These are phyloP conservation scores for Solanum lycopersicoides DNA, from an alignment of 257 asterid species.

Conservation along the genomic window DNA sequence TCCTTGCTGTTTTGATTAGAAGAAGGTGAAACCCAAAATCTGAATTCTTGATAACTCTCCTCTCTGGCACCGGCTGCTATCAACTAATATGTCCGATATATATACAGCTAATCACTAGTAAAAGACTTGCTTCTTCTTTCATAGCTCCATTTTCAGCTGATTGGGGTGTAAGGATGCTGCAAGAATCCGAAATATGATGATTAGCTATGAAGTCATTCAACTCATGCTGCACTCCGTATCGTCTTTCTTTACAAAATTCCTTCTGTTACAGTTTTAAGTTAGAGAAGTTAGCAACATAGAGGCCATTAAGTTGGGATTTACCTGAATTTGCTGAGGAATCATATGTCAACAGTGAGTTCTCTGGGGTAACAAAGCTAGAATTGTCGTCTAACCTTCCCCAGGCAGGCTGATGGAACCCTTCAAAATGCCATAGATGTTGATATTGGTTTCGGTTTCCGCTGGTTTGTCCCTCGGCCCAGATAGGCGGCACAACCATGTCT, in stretches of 20 bases:
- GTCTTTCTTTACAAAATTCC: not conserved
- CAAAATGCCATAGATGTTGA: conserved; percentile 52
- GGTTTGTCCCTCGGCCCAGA: conserved; percentile 55
- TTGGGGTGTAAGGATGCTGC: conserved; percentile 47
- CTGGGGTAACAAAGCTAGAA: conserved; percentile 48
- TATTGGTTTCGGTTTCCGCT: conserved; percentile 45
- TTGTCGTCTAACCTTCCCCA: conserved; percentile 44
- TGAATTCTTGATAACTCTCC: conserved; percentile 7
- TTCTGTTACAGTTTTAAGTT: not conserved
- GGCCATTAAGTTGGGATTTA: not conserved
- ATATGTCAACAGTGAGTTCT: conserved; percentile 51
- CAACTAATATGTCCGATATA: conserved; percentile 23
- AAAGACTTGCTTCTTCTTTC: conserved; percentile 12
- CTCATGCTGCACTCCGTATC: not conserved
- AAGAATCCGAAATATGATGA: not conserved
- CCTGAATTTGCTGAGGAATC: conserved; percentile 73
- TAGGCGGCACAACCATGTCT: conserved; percentile 42
- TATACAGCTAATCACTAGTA: conserved; percentile 33
- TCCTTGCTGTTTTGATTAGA: conserved; percentile 1
- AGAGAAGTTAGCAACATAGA: not conserved
- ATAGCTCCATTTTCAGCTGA: conserved; percentile 66
- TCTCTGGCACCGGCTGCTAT: conserved; percentile 5
- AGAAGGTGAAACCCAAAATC: conserved; percentile 6
- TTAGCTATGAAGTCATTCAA: not conserved
- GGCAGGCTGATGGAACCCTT: conserved; percentile 48